Base-by-base conservation (phyloP, 768 basidiomycete species). In the Tulasnella calospora region DNA sequence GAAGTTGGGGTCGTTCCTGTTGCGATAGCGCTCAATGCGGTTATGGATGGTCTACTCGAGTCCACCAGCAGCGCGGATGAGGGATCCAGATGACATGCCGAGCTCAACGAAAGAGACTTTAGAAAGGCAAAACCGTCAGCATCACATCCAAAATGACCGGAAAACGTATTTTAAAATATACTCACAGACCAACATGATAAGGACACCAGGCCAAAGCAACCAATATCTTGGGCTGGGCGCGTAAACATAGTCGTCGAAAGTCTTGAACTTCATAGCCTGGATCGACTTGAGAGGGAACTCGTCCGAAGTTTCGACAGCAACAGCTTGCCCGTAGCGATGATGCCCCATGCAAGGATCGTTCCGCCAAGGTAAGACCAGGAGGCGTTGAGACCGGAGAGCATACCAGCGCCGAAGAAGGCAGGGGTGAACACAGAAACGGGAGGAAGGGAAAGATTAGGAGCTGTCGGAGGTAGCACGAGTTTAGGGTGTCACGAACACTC, bases 201-300 rank as follows among this genome's bases (percentile, higher is more conserved):
- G 82, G 79, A 90, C 87, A 82, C 90, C 89, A 46, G 89, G 89
- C 90, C 89, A 90, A 46, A 90, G 83, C 71, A 90, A 84, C 90
- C 89, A 90, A 83, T 90, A 89, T 40, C 89, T 87, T 19, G 89
- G 88, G 30, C 89, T 90, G 0, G 89, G 89, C 0, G 80, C 80
- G 33, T 84, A 83, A 78, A 86, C 79, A 80, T 87, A 88, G 47
- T 81, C 76, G 1, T 83, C 77, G 13, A 87, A 86, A 76, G 90
- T 86, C 1, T 81, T 79, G 83, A 89, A 88, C 2, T 87, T 87
- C 82, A 90, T 83, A 3, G 83, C 85, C 38, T 82, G 77, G 82
- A 89, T 88, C 17, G 87, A 86, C 27, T 88, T 81, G 69, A 88
- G 83, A n/a, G 79, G 88, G 86, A 81, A 83, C 84, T 79, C 87